Evolutionary conservation across 1,139 yeast genomes (phyloP).

Genomic region (Suhomyces ambrosiae): DNA sequence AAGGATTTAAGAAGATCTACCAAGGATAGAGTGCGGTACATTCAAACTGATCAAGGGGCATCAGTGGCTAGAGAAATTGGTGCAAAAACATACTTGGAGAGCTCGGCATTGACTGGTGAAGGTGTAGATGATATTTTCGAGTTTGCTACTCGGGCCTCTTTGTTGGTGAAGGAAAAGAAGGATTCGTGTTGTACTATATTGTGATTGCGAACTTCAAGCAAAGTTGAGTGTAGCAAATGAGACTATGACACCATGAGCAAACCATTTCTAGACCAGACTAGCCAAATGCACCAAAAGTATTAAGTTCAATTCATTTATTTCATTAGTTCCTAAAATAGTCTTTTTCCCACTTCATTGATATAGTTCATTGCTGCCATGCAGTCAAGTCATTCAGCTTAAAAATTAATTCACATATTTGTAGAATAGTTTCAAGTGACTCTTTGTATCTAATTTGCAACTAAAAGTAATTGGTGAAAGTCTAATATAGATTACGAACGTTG

Average conservation of each 20-base stretch:
- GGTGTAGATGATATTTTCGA: conserved; percentile 84
- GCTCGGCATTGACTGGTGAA: conserved; percentile 78
- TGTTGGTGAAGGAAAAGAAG: conserved; percentile 38
- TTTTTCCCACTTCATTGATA: neutral
- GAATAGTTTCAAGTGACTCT: no score
- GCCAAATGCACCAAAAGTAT: neutral
- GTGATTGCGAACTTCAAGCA: conserved; percentile 15
- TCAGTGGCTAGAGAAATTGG: conserved; percentile 65
- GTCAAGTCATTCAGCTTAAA: no score
- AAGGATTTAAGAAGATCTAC: conserved; percentile 69
- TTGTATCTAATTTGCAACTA: no score
- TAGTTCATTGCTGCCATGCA: neutral
- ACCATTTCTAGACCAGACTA: no score
- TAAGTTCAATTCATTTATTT: neutral
- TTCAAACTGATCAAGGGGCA: conserved; percentile 57
- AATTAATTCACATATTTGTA: no score
- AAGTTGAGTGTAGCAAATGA: no score
- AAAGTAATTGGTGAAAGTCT: no score
- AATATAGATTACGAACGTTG: no score
- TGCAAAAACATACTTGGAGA: conserved; percentile 69
- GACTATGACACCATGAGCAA: neutral
- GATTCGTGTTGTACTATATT: conserved; percentile 40
- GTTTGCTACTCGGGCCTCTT: conserved; percentile 70
- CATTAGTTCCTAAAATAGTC: neutral
- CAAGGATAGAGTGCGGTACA: conserved; percentile 40